Evolutionary conservation across 306 rosid genomes (phyloP).

Genomic region (Bauhinia variegata): DNA sequence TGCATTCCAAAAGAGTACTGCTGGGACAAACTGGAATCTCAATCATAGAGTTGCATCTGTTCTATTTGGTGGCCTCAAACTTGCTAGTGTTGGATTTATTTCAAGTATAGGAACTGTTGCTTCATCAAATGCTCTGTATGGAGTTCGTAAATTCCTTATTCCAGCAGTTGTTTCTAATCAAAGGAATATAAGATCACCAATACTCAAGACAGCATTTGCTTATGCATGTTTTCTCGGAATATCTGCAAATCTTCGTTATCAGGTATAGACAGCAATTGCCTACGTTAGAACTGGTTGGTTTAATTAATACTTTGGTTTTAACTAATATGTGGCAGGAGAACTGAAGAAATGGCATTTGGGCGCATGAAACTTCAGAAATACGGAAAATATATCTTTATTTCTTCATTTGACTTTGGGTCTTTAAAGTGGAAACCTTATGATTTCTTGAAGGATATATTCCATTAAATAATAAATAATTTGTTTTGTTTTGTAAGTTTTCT

Average conservation of each 20-base stretch:
- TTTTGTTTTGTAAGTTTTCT: too few relatives aligned
- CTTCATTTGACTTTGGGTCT: too few relatives aligned
- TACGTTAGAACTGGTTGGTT: constrained; percentile 21
- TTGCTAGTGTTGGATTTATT: constrained; percentile 86
- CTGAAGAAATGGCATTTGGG: too few relatives aligned
- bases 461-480: too few relatives aligned
- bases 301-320: constrained; percentile 20
- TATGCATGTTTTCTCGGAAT: constrained; percentile 74
- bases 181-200: constrained; percentile 68
- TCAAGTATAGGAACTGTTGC: constrained; percentile 90
- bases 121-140: constrained; percentile 69
- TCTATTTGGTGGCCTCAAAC: constrained; percentile 86
- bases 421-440: too few relatives aligned
- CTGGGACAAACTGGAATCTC: constrained; percentile 82
- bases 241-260: constrained; percentile 93
- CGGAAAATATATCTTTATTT: too few relatives aligned
- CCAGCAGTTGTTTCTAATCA: constrained; percentile 54
- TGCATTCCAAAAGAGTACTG: constrained; percentile 89
- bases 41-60: constrained; percentile 85
- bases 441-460: too few relatives aligned
- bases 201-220: constrained; percentile 79
- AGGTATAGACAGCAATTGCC: constrained; percentile 67
- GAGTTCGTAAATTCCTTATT: constrained; percentile 65
- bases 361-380: too few relatives aligned
- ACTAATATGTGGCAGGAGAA: background rate